Base-by-base conservation (phyloP, 2,329 filamentous ascomycete genomes). In the Diplodia intermedia region DNA sequence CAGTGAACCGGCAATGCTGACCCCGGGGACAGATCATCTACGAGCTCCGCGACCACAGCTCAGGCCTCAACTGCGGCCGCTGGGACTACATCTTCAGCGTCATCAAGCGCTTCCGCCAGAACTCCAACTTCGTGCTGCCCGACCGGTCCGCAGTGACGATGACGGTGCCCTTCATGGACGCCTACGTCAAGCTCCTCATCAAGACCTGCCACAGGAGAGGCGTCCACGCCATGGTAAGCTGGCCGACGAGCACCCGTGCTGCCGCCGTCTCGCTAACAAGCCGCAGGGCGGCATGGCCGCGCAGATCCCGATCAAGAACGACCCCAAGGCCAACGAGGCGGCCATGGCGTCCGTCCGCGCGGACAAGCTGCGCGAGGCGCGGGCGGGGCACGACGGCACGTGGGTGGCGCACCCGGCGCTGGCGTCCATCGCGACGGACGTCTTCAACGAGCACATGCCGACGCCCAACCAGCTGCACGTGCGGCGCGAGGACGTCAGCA, bases 51-150 rank as follows among this genome's bases (percentile, higher is more conserved):
- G 94, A 98, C 78, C 95, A 99, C 86, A 94, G 90, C 80, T 91
- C 94, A 7, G 95, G 95, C 57, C 88, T 99, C 77, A 99, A 99
- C 89, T 98, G 95, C 82, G 95, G 95, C 72, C 91, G 95, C 73
- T 99, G 95, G 95, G 95, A 99, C 79, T 99, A 99, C 86, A 98
- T 99, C 83, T 99, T 99, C 87, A 95, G 91, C 80, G 93, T 94
- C 78, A 98, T 99, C 86, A 99, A 99, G 88, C 97, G 97, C 82
- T 97, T 98, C 91, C 92, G 95, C 79, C 89, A 97, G 77, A 95
- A 97, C 85, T 86, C 91, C 75, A 90, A 90, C 83, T 98, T 98
- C 78, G 89, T 98, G 68, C 90, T 99, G 23, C 95, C 95, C 33
- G 94, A 99, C 80, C 92, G 95, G 70, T 90, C 90, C 67, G 86